Percentiles rank a stretch among this genome's conserved stretches.
Evolutionary conservation across 345 rosid genomes (phyloP).

Genomic region (Gossypium anomalum): DNA sequence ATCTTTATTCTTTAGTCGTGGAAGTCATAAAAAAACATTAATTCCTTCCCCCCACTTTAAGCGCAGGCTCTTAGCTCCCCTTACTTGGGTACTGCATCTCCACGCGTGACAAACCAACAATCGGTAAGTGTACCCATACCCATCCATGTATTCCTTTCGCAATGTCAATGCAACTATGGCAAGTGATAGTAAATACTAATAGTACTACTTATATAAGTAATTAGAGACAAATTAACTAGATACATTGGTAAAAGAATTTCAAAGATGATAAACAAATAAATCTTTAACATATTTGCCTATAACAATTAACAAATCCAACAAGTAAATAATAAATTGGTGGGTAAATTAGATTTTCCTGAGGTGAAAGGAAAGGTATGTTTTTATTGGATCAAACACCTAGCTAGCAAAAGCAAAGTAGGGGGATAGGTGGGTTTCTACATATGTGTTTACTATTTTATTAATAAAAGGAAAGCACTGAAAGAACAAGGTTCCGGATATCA

Average conservation of each 20-base stretch:
- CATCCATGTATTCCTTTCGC: constrained; percentile 2
- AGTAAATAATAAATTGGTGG: neutral
- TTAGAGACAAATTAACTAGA: too few species aligned
- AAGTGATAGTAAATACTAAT: neutral
- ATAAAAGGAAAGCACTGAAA: constrained; percentile 23
- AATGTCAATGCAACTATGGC: constrained; percentile 6
- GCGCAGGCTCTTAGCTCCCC: constrained; percentile 53
- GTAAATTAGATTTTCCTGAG: constrained; percentile 10
- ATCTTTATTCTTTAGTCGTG: constrained; percentile 14
- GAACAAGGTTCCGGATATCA: constrained; percentile 28
- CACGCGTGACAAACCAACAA: constrained; percentile 38
- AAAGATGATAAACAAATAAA: too few species aligned
- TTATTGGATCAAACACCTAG: constrained; percentile 29
- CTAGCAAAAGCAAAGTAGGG: constrained; percentile 4
- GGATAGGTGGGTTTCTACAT: neutral
- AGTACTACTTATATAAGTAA: too few species aligned
- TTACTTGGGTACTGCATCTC: constrained; percentile 38
- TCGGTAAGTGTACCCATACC: constrained; percentile 32
- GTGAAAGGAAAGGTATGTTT: constrained; percentile 26
- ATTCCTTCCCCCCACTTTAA: constrained; percentile 5
- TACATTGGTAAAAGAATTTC: too few species aligned
- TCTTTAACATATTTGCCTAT: too few species aligned
- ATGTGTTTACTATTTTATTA: constrained; percentile 1
- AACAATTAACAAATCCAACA: too few species aligned
- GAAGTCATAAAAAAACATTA: constrained; percentile 15